Base-by-base conservation (phyloP, 1,284 basidiomycete genomes). In the Leccinum cinnamomeum region DNA sequence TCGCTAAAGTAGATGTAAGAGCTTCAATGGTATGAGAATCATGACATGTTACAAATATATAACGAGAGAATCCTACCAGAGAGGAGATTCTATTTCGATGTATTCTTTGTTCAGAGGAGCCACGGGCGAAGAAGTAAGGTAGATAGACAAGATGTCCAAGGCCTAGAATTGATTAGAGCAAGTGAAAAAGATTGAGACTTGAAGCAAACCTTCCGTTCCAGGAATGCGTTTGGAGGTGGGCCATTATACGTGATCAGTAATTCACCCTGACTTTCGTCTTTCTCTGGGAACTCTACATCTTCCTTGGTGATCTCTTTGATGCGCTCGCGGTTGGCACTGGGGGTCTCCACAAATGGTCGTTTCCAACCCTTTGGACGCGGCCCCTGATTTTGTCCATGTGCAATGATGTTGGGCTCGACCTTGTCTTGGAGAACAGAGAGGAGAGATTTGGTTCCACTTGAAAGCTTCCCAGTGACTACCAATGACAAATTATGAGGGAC, bases 181-280 rank as follows among this genome's bases (percentile, higher is more conserved):
- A 50, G 57, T 51, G 44, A 35, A n/a, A 55, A 41, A 33, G 18
- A 18, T 14, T 48, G 20, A n/a, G 48, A 53, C 61, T 55, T 59
- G 66, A 70, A 64, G 10, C 78, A 63, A 37, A 88, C 92, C 79
- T 92, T 90, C 66, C 88, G 84, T 67, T 90, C 87, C 60, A 95
- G 74, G 73, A 90, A 94, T 64, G 90, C 85, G 61, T 84, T 86
- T 14, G 87, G 86, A 54, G 87, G 74, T 37, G 92, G 92, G 2
- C 97, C 96, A 64, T 92, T 81, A 80, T 90, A 97, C 20, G 81
- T 85, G 61, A 98, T 82, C 53, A 86, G 80, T 7, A 98, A 74
- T 79, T 98, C 95, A 48, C 97, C 97, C 66, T 94, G 83, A 79
- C 91, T 95, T 80, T 99, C 97, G 74, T 99, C 97, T 76, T 94